Evolutionary conservation across 345 rosid genomes (phyloP), one percentile per base, ranked within the genome.

Genomic region (Populus nigra): DNA sequence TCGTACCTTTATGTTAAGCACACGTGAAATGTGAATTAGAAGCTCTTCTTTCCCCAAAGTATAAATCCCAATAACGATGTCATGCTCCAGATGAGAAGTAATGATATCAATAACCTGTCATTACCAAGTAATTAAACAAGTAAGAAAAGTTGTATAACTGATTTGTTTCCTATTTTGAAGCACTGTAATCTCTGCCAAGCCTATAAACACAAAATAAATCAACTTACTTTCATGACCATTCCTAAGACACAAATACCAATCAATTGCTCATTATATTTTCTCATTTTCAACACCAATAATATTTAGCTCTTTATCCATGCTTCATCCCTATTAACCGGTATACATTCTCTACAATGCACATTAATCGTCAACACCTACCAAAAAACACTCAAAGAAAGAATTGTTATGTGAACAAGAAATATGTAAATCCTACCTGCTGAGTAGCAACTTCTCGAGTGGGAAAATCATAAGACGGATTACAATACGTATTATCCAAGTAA

Each of bases 401-500:
- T 5, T 45, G 50, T 17, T 45, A 13, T 45, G 5, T 45, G 25
- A 70, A 11, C 10, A 36, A 49, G 45, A 49, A 0, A 8, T 17
- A 49, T 16, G 9, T 16, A 61, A 69, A 61, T 5, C 33, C 73
- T 72, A 91, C 92, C 90, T 88, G 86, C 75, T 80, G 78, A 5
- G 93, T 87, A 68, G 93, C 94, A 80, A 85, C 79, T 59, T 53
- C 73, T 41, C 92, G 88, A 57, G 90, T 65, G 67, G 98, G 96
- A 65, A 92, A 94, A 36, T 68, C 84, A 73, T 80, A 90, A 2
- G 86, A 78, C 11, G 96, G 94, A 77, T 91, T 91, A 73, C 96
- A 92, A 27, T 90, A 94, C 7, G 96, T 94, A 84, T 94, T 90
- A 55, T 94, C 94, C 84, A 92, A 76, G 74, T 94, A 90, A 61